Evolutionary conservation across 2,329 filamentous ascomycete species (phyloP), one percentile per base, ranked within the genome.

Genomic region (Byssoonygena ceratinophila): DNA sequence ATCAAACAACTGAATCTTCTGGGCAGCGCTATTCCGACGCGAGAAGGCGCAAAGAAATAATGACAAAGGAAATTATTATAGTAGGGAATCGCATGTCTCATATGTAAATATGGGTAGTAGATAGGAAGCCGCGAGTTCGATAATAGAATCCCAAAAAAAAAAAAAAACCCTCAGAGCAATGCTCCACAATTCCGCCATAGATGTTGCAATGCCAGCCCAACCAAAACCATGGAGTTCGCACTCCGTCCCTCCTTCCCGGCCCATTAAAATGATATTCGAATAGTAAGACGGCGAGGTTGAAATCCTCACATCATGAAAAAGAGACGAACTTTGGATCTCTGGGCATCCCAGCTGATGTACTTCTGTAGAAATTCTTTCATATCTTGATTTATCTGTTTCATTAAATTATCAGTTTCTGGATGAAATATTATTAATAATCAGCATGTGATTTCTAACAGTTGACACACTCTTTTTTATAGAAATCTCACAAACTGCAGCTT

Each of bases 241-340:
- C 41, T 12, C 39, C 29, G 14, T 18, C 23, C 22, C 12, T 25
- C 46, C 9, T 18, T 31, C 12, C 11, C 31, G 20, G 11, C 34
- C 16, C 20, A 51, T 2, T 12, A 37, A 37, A 16, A 25, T 37
- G 12, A 46, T 37, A 37, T 47, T 2, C 9, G 45, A 12, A 23
- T 20, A 36, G 22, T 2, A 8, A 29, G 23, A 20, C 9, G 43
- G 25, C 9, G 29, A 20, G 23, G n/a, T 45, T 22, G n/a, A 20
- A n/a, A 8, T 20, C 6, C 20, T 37, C 43, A 31, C 16, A 16
- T 77, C 65, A 85, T 55, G 83, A 87, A 70, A 97, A 97, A 66
- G 87, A 94, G 55, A 97, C 89, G 66, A 95, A 94, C 74, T 96
- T 96, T 57, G 90, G 89, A 73, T 97, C 91, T 65, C 82, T 79